These are phyloP conservation scores for Pseudovirgaria hyperparasitica DNA, from an alignment of 2,329 filamentous ascomycete species.

Conservation along the genomic window DNA sequence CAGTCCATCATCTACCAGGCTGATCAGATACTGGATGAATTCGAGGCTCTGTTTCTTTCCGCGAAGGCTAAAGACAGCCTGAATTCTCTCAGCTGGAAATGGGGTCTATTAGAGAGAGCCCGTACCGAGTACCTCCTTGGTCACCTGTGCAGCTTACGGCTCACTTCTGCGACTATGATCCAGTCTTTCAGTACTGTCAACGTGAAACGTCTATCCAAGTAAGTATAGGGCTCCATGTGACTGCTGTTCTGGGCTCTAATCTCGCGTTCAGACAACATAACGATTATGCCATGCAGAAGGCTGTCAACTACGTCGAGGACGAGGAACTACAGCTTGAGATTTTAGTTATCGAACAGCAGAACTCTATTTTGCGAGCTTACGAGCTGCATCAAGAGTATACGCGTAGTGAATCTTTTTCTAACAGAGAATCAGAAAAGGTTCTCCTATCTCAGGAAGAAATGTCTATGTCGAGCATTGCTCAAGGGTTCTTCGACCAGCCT, in stretches of 20 bases:
- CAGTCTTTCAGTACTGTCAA: slow-evolving; percentile 26
- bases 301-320: slow-evolving; percentile 18
- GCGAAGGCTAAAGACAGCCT: no score
- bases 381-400: slow-evolving; percentile 10
- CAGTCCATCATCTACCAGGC: no score
- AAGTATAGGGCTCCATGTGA: slow-evolving; percentile 7
- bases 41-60: no score
- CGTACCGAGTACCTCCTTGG: slow-evolving; percentile 19
- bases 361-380: slow-evolving; percentile 17
- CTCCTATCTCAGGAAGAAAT: slow-evolving; percentile 2
- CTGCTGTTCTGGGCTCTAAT: not conserved
- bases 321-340: slow-evolving; percentile 24
- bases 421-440: slow-evolving; percentile 3
- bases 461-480: no score
- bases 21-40: no score
- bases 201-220: slow-evolving; percentile 26
- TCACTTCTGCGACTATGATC: slow-evolving; percentile 23
- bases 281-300: slow-evolving; percentile 18
- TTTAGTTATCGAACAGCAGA: slow-evolving; percentile 26
- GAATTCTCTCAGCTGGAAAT: slow-evolving; percentile 6
- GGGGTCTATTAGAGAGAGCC: slow-evolving; percentile 7
- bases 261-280: slow-evolving; percentile 4
- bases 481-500: slow-evolving; percentile 17
- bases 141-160: slow-evolving; percentile 21
- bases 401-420: slow-evolving; percentile 4